Evolutionary conservation across 192 early-diverging fungal species (phyloP), one percentile per base, ranked within the genome.

Genomic region (Linnemannia hyalina): DNA sequence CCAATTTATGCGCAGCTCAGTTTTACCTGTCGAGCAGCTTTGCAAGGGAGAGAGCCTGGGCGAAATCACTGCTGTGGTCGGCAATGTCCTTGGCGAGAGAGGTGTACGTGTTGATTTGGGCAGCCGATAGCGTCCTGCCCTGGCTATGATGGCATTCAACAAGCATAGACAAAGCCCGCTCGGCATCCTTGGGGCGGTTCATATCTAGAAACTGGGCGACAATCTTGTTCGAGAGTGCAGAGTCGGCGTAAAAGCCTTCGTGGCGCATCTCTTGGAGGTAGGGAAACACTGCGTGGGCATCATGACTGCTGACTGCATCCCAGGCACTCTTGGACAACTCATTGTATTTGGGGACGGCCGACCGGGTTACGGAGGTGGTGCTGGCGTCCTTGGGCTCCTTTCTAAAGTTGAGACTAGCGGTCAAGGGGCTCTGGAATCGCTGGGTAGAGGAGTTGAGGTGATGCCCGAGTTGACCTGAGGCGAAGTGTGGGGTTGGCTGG

Each of bases 51-150:
- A 86, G 78, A 46, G 84, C 75, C 54, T 81, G 84, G 23, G 78
- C 47, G 69, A 86, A 75, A 32, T 86, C 84, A 35, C 78, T 86
- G 76, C 79, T 86, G 72, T 86, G 78, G 71, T 86, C 77, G 29
- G 80, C 79, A 74, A 86, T 86, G 22, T 86, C 84, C 71, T 81
- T 80, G 49, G 84, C 84, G 29, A 86, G 75, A 1, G 79, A 72
- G 4, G 84, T 70, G 54, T 86, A 86, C 13, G 75, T 78, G 68
- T 57, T 81, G 40, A 47, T 86, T n/a, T 86, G 84, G 10, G 49
- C 35, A 32, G 70, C 42, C 8, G 84, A 78, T 16, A 86, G 68
- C 6, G 74, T 46, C 20, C 83, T 47, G 32, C 79, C 84, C n/a
- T 68, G 60, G 46, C 69, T 81, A 0, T 26, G 60, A 23, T 86